Evolutionary conservation across 208 protist species (phyloP).

Genomic region (Trypanosoma melophagium): DNA sequence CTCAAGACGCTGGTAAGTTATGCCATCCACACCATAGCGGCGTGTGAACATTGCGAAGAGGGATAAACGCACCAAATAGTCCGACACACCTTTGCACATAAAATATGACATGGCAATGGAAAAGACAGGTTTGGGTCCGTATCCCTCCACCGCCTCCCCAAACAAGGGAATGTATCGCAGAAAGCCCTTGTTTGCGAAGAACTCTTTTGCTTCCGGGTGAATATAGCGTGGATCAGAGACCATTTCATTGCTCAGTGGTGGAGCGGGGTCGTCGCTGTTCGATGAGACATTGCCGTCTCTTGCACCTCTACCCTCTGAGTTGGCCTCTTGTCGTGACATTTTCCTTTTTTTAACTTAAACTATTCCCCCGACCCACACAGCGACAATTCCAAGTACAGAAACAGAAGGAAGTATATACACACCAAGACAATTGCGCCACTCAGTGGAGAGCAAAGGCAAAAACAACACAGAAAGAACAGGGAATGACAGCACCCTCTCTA

Average conservation of each 20-base stretch:
- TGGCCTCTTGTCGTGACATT: too few species aligned
- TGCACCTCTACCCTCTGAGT: too few species aligned
- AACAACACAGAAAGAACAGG: too few species aligned
- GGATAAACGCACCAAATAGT: conserved; percentile 21
- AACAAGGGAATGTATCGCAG: conserved; percentile 31
- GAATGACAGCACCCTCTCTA: too few species aligned
- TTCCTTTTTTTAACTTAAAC: too few species aligned
- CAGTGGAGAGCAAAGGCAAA: too few species aligned
- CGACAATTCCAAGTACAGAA: too few species aligned
- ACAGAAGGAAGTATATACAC: too few species aligned
- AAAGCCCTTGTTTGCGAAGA: conserved; percentile 36
- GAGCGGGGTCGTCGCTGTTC: neutral
- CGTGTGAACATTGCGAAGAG: conserved; percentile 25
- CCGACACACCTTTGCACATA: conserved; percentile 35
- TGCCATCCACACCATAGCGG: conserved; percentile 25
- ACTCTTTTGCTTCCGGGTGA: conserved; percentile 37
- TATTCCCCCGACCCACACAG: too few species aligned
- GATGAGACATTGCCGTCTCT: too few species aligned
- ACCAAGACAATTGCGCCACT: too few species aligned
- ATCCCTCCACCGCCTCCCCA: conserved; percentile 27
- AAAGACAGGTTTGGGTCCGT: conserved; percentile 25
- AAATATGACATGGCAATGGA: conserved; percentile 36
- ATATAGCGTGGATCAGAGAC: conserved; percentile 23
- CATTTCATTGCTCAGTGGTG: conserved; percentile 16
- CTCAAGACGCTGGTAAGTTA: conserved; percentile 33